These are phyloP conservation scores for Mortierella sp. DNA, from an alignment of 371 early-diverging fungal genomes.

Conservation along the genomic window DNA sequence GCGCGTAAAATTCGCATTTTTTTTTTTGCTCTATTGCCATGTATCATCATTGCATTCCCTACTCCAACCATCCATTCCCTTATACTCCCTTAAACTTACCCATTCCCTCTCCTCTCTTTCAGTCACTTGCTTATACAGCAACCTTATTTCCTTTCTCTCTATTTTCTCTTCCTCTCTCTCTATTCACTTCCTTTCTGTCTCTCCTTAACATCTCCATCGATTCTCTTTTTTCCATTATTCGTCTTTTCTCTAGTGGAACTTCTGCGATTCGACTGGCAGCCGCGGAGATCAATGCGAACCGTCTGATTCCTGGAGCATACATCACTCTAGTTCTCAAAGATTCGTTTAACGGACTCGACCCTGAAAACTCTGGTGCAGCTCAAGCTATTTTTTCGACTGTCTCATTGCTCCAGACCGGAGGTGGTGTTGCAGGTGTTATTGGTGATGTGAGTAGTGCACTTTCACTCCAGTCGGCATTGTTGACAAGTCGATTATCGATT, in stretches of 20 bases:
- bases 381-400: slow-evolving; percentile 74
- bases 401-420: slow-evolving; percentile 62
- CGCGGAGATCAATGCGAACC: slow-evolving; percentile 66
- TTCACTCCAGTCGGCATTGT: slow-evolving; percentile 66
- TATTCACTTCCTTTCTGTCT: neutral
- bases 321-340: slow-evolving; percentile 72
- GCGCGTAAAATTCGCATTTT: too few species aligned
- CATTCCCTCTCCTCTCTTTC: too few species aligned
- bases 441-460: slow-evolving; percentile 74
- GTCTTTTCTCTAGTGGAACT: slow-evolving; percentile 59
- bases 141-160: too few species aligned
- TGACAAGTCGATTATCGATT: slow-evolving; percentile 71
- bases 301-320: slow-evolving; percentile 68
- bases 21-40: too few species aligned
- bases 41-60: too few species aligned
- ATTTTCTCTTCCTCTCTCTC: neutral
- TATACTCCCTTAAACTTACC: neutral
- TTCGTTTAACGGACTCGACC: slow-evolving; percentile 66
- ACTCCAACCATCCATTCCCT: too few species aligned
- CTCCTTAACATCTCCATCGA: neutral
- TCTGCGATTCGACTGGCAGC: slow-evolving; percentile 73
- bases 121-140: too few species aligned
- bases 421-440: slow-evolving; percentile 67
- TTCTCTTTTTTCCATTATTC: neutral
- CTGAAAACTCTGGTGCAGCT: slow-evolving; percentile 67